phyloP scores from a whole-genome alignment of 1,284 basidiomycete species.

The Cutaneotrichosporon sp. region DNA sequence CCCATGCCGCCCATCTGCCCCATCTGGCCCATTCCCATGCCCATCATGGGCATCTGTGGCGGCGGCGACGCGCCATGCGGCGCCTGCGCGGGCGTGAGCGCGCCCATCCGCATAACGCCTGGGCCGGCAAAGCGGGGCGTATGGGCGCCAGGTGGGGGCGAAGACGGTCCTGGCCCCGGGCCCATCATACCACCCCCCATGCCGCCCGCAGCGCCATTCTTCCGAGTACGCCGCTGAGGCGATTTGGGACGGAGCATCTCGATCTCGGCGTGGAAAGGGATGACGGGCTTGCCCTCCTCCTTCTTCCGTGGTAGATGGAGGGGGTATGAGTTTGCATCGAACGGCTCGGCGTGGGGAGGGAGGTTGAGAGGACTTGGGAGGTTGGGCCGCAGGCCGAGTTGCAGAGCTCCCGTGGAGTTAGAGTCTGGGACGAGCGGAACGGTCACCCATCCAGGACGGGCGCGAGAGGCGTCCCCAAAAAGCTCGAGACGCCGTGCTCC shows the following conservation, averaged over 20 bases:
- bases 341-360: constrained; percentile 19
- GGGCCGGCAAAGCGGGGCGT: background rate
- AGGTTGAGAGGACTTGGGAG: background rate
- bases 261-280: constrained; percentile 55
- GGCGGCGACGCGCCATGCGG: background rate
- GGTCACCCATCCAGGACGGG: constrained; percentile 90
- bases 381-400: background rate
- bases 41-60: constrained; percentile 1
- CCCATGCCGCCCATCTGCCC: constrained; percentile 23
- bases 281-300: constrained; percentile 24
- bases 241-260: constrained; percentile 83
- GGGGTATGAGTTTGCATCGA: constrained; percentile 57
- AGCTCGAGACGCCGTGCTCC: constrained; percentile 87
- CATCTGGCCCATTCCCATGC: constrained; percentile 13
- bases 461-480: constrained; percentile 67
- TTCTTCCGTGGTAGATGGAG: constrained; percentile 23
- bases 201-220: background rate
- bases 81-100: background rate
- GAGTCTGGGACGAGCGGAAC: constrained; percentile 53
- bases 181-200: constrained; percentile 1
- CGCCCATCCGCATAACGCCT: constrained; percentile 4
- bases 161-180: background rate
- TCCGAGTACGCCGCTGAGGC: constrained; percentile 49
- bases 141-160: background rate
- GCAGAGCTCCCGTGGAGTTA: background rate